phyloP scores from a whole-genome alignment of 192 early-diverging fungal genomes.

The Phycomyces nitens region DNA sequence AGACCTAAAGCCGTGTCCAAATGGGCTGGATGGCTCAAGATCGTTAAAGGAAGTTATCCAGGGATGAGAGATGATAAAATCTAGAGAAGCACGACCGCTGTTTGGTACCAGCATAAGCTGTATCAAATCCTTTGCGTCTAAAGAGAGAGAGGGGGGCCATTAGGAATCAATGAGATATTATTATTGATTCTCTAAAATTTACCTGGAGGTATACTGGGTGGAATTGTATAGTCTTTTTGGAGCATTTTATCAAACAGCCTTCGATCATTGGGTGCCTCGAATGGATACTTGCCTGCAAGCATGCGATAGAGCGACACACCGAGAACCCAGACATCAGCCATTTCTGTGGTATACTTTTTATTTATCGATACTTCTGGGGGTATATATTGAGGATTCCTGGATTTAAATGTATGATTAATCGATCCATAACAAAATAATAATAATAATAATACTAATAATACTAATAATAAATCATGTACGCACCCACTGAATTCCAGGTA shows the following conservation, averaged over 20 bases:
- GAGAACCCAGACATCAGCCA: conserved; percentile 82
- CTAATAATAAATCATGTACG: not conserved
- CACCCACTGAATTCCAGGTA: conserved; percentile 24
- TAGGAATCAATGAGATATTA: no score
- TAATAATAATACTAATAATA: not conserved
- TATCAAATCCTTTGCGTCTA: conserved; percentile 34
- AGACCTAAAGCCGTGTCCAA: no score
- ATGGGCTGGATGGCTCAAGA: no score
- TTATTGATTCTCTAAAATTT: no score
- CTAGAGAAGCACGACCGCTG: conserved; percentile 22
- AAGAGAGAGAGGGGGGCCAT: no score
- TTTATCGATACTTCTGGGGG: conserved; percentile 20
- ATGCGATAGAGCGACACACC: conserved; percentile 88
- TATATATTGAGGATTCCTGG: conserved; percentile 24
- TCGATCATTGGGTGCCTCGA: conserved; percentile 36
- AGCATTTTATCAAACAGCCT: conserved; percentile 30
- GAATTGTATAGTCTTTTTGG: conserved; percentile 19
- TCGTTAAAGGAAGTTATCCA: conserved; percentile 24
- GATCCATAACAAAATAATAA: not conserved
- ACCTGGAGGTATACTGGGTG: conserved; percentile 19
- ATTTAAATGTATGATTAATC: not conserved
- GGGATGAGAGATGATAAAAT: conserved; percentile 33
- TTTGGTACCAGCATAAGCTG: conserved; percentile 30
- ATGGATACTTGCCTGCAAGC: conserved; percentile 48
- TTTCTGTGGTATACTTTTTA: conserved; percentile 8